Conservation (phyloP, 2,329 filamentous ascomycete species). For the Penicillium psychrosexuale region DNA sequence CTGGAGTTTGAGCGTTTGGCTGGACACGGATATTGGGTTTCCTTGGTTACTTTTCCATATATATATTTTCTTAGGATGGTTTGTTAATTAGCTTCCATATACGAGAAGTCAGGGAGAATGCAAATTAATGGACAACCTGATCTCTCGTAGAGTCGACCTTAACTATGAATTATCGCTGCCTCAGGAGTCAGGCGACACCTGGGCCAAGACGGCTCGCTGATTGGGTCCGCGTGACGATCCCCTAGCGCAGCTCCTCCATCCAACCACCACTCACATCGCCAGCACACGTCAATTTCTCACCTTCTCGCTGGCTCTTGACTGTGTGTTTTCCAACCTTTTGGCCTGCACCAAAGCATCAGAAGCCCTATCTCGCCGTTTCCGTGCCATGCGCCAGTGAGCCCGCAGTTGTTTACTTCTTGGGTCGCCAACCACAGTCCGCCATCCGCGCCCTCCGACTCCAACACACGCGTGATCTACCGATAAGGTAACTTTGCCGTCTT, state of each 20-base stretch:
- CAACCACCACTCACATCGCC: conserved; percentile 7
- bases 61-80: not conserved
- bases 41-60: not conserved
- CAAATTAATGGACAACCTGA: not conserved
- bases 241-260: conserved; percentile 4
- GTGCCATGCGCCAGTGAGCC: conserved; percentile 3
- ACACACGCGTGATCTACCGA: conserved; percentile 1
- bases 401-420: conserved; percentile 4
- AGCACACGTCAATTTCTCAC: conserved; percentile 2
- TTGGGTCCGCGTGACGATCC: conserved; percentile 5
- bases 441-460: conserved; percentile 6
- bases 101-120: not conserved
- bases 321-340: not conserved
- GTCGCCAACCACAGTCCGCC: conserved; percentile 13
- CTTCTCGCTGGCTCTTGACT: conserved; percentile 1
- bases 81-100: not conserved
- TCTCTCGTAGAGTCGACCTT: not conserved
- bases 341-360: not conserved
- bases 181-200: conserved; percentile 1
- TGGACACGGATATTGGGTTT: not conserved
- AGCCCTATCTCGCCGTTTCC: not conserved
- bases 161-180: not conserved
- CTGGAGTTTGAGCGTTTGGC: conserved; percentile 7
- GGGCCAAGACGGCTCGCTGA: not conserved
- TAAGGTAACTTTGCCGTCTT: conserved; percentile 6